A percentile compares a stretch with the other conserved stretches of the same genome.
phyloP scores from a whole-genome alignment of 768 basidiomycete species.

The Termitomyces sp. region DNA sequence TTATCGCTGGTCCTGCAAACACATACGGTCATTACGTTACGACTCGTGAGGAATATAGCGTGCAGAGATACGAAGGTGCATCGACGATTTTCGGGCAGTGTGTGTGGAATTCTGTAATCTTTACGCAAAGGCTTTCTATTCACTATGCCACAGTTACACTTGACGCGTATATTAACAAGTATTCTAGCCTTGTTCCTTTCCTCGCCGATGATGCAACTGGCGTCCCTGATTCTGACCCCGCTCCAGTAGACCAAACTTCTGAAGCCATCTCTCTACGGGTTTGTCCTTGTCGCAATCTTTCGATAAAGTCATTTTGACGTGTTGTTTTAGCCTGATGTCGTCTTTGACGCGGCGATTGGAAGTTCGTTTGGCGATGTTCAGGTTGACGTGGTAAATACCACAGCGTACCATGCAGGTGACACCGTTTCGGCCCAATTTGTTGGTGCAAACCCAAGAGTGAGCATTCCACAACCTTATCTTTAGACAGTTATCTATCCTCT shows the following conservation, averaged over 20 bases:
- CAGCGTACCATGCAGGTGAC: conserved; percentile 48
- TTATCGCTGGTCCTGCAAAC: conserved; percentile 78
- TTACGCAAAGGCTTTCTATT: neutral
- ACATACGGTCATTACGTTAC: conserved; percentile 73
- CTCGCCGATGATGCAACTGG: conserved; percentile 44
- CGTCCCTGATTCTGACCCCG: conserved; percentile 50
- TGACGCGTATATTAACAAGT: conserved; percentile 78
- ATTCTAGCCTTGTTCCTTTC: conserved; percentile 58
- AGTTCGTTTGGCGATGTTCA: conserved; percentile 58
- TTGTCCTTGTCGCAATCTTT: neutral
- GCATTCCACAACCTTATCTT: conserved; percentile 12
- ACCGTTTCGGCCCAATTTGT: conserved; percentile 60
- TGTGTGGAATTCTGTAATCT: conserved; percentile 25
- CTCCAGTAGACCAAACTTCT: conserved; percentile 58
- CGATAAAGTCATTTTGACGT: too few relatives aligned
- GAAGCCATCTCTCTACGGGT: conserved; percentile 67
- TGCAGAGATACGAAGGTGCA: conserved; percentile 79
- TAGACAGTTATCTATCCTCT: neutral
- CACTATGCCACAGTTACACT: conserved; percentile 51
- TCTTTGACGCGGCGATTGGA: conserved; percentile 51
- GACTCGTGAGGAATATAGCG: conserved; percentile 64
- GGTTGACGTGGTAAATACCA: conserved; percentile 39
- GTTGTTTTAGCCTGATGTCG: conserved; percentile 46
- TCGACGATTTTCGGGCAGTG: conserved; percentile 74
- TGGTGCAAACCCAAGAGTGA: conserved; percentile 72